Evolutionary conservation across 2,329 filamentous ascomycete genomes (phyloP), one percentile per base, ranked within the genome.

Genomic region (Monosporascus cannonballus): DNA sequence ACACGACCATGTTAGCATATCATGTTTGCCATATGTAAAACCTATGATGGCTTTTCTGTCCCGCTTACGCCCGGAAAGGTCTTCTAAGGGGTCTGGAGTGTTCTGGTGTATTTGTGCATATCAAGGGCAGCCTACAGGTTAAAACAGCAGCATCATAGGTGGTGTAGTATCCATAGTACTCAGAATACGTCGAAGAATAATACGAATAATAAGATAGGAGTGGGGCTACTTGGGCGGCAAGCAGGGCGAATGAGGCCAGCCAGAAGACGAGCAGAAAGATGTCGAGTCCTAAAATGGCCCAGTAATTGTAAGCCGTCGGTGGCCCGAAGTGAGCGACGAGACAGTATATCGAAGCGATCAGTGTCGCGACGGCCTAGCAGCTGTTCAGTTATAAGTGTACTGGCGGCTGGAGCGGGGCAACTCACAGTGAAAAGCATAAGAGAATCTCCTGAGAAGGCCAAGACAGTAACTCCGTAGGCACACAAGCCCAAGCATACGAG

Each of bases 261-360:
- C 79, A 84, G 64, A 83, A 76, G 51, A 83, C 54, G 50, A 77
- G 62, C 30, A 78, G 71, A 52, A 77, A 71, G 20, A 77, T 71
- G 56, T 83, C 79, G 38, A 83, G 67, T 22, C 68, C 69, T 3
- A 83, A 64, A 7, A 78, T 69, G 25, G 76, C 75, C 73, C 77
- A 81, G 65, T 77, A 77, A 64, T 82, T 83, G 65, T 76, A 80
- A 20, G 70, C 59, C 2, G 64, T 63, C n/a, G 72, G 69, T 1
- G 67, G 61, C 22, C 67, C 69, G 38, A 67, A 70, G 42, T 72
- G 67, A n/a, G 75, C 71, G 17, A 75, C 65, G 11, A 80, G 61
- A 49, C 73, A 67, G 67, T 81, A 83, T 54, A 74, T 65, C 47
- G 69, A 70, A 37, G 71, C 64, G 53, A 76, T 67, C 17, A 82